Evolutionary conservation across 169 alveolate species (phyloP).

Genomic region (Amoebophrya sp.): DNA sequence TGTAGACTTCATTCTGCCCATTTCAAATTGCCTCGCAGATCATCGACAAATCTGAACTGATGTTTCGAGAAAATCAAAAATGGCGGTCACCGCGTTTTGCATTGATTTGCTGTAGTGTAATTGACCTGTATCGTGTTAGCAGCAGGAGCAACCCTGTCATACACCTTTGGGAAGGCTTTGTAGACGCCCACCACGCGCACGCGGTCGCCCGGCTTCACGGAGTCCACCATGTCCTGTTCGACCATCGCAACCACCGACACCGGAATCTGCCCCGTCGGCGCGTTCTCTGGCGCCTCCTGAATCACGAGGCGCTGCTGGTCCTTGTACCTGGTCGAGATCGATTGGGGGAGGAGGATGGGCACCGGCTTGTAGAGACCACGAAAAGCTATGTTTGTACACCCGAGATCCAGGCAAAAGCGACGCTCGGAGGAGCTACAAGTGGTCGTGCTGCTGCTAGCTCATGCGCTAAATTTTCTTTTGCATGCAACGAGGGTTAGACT

Average conservation of each 20-base stretch:
- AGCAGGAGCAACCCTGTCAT: too few relatives aligned
- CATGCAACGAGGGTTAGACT: too few relatives aligned
- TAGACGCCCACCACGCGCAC: constrained; percentile 87
- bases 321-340: constrained; percentile 43
- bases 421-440: too few relatives aligned
- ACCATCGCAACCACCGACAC: constrained; percentile 82
- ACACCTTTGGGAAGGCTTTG: constrained; percentile 10
- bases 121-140: too few relatives aligned
- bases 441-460: too few relatives aligned
- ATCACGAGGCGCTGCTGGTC: constrained; percentile 77
- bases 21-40: too few relatives aligned
- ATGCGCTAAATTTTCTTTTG: too few relatives aligned
- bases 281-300: constrained; percentile 95
- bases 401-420: not conserved
- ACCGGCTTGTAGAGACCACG: not conserved
- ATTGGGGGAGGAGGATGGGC: not conserved
- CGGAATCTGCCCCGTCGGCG: constrained; percentile 95
- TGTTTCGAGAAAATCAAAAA: too few relatives aligned
- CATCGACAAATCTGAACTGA: too few relatives aligned
- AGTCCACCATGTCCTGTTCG: constrained; percentile 82
- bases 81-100: too few relatives aligned
- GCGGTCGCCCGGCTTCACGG: constrained; percentile 87
- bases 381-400: not conserved
- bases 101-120: too few relatives aligned
- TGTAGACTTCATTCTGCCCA: too few relatives aligned